These are phyloP conservation scores for Trypanosoma boissoni DNA, from an alignment of 208 protist genomes.

Conservation along the genomic window DNA sequence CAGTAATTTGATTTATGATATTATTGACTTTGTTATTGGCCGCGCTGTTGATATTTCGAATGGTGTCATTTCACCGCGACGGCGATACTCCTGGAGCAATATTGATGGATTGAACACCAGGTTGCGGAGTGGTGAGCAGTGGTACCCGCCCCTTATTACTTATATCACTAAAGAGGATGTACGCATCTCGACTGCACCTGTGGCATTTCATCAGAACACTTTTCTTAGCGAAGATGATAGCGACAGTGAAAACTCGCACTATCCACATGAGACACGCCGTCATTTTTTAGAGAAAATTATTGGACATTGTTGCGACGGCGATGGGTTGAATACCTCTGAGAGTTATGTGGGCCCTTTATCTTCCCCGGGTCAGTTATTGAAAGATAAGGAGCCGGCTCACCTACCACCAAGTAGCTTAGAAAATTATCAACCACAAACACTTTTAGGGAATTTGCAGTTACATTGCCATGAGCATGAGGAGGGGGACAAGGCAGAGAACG, in stretches of 20 bases:
- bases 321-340: background rate
- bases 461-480: conserved; percentile 1
- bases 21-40: conserved; percentile 78
- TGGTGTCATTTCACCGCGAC: conserved; percentile 24
- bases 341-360: too few relatives aligned
- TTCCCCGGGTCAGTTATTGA: too few relatives aligned
- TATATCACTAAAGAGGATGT: conserved; percentile 16
- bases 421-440: too few relatives aligned
- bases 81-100: conserved; percentile 67
- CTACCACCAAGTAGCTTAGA: too few relatives aligned
- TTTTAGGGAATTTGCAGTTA: background rate
- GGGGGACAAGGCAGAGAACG: conserved; percentile 2
- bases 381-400: too few relatives aligned
- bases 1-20: conserved; percentile 68
- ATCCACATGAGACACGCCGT: conserved; percentile 54
- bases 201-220: conserved; percentile 55
- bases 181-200: conserved; percentile 4
- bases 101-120: conserved; percentile 73
- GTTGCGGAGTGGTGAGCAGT: conserved; percentile 49
- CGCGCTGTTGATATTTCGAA: conserved; percentile 77
- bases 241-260: conserved; percentile 74
- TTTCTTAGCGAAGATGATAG: conserved; percentile 88
- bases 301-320: background rate
- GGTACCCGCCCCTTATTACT: conserved; percentile 69
- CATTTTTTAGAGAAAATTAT: background rate